Base-by-base conservation (phyloP, 2,329 filamentous ascomycete genomes). In the Aspergillus awamori region DNA sequence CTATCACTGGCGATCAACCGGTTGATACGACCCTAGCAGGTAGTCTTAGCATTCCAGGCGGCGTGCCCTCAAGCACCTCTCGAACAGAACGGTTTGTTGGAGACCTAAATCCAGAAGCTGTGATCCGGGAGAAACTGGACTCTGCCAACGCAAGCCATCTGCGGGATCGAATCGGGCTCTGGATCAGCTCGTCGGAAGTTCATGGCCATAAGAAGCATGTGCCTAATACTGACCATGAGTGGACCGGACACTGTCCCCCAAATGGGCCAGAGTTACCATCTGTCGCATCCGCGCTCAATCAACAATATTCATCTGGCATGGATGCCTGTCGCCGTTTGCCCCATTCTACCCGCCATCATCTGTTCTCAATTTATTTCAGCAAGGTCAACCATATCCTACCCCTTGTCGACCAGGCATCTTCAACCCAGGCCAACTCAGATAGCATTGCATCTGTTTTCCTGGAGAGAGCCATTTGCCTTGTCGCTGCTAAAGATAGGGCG, bases 31-130 rank as follows among this genome's bases (percentile, higher is more conserved):
- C 51, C 10, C 30, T 38, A 2, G 36, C 17, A n/a, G 26, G 10
- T n/a, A 39, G 22, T 6, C 22, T 11, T 33, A 41, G 5, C 28
- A 53, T 15, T 15, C 33, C 33, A 36, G 13, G 33, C 33, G 13
- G 33, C 33, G 33, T 36, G 33, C 33, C 33, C 33, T 36, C 33
- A 51, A 47, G n/a, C 3, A 48, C 17, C 28, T 59, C 65, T 7
- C 61, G 48, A 26, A 67, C 69, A 38, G 72, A 73, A 54, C 72
- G 75, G 17, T 79, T 79, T 53, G 76, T 79, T 22, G 76, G 77
- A 30, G 75, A 79, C 56, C 67, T 77, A 2, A 79, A 78, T 56
- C 77, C 77, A 6, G 77, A 79, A 66, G 74, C 77, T 33, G 67
- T 77, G 6, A 74, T 79, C 58, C 69, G 72, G 17, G 75, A 76